Percentiles rank a stretch among this genome's conserved stretches.
These are phyloP conservation scores for Epichloe typhina DNA, from an alignment of 2,329 filamentous ascomycete species.

Conservation along the genomic window DNA sequence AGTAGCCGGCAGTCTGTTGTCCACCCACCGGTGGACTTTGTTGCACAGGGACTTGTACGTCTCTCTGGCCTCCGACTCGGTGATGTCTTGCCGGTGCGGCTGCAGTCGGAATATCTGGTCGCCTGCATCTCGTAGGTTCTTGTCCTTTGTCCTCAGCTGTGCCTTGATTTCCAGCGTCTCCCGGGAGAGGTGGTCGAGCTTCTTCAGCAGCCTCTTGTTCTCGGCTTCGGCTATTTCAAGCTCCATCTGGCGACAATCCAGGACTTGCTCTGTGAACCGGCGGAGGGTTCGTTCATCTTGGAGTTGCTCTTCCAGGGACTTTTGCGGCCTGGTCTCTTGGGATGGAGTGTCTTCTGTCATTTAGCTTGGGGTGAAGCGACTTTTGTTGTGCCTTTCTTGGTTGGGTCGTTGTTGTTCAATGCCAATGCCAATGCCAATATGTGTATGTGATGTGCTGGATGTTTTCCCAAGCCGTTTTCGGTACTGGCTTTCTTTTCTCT, in stretches of 20 bases:
- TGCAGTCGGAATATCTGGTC: slow-evolving; percentile 22
- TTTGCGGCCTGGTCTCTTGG: not conserved
- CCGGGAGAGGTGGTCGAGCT: slow-evolving; percentile 17
- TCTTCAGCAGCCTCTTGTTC: slow-evolving; percentile 14
- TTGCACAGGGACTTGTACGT: slow-evolving; percentile 20
- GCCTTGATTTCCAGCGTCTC: slow-evolving; percentile 17
- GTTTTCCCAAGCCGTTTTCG: no score
- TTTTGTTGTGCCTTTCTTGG: no score
- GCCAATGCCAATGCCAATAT: no score
- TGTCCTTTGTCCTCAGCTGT: slow-evolving; percentile 16
- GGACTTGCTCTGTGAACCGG: slow-evolving; percentile 22
- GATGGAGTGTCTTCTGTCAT: not conserved
- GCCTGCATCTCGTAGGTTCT: slow-evolving; percentile 17
- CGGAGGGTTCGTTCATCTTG: slow-evolving; percentile 20
- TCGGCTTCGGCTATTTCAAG: slow-evolving; percentile 19
- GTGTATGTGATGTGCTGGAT: no score
- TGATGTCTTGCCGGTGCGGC: slow-evolving; percentile 21
- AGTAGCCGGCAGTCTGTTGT: slow-evolving; percentile 18
- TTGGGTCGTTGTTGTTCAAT: no score
- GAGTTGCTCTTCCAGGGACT: slow-evolving; percentile 14
- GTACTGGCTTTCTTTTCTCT: no score
- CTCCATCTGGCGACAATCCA: slow-evolving; percentile 23
- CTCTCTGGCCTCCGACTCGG: slow-evolving; percentile 22
- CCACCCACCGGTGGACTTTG: slow-evolving; percentile 24
- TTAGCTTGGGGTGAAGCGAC: not conserved